Conservation (phyloP, 441 rosid genomes). For the Eugenia klotzschiana region DNA sequence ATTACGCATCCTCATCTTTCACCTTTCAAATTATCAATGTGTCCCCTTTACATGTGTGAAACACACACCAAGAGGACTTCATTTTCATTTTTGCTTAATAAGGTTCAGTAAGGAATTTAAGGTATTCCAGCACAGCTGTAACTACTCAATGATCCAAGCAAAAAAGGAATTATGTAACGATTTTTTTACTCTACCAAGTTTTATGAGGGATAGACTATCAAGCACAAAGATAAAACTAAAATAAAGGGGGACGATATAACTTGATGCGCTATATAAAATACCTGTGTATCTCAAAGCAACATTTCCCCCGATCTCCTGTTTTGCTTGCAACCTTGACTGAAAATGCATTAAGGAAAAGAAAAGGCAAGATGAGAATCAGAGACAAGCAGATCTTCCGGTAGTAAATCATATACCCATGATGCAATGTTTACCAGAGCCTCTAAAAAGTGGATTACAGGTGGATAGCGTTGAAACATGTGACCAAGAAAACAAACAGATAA, state of each 20-base stretch:
- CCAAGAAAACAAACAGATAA: not conserved
- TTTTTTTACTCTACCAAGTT: not conserved
- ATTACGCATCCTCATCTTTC: not conserved
- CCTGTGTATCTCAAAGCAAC: slow-evolving; percentile 50
- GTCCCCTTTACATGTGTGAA: not conserved
- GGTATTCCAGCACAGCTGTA: not conserved
- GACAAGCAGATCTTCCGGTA: not conserved
- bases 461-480: not conserved
- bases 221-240: not conserved
- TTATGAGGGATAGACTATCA: not conserved
- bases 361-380: not conserved
- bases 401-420: not conserved
- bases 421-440: not conserved
- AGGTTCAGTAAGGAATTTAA: not conserved
- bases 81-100: not conserved
- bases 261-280: slow-evolving; percentile 7
- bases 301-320: slow-evolving; percentile 60
- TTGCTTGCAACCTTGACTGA: slow-evolving; percentile 72
- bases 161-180: not conserved
- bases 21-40: not conserved
- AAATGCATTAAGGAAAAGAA: slow-evolving; percentile 3
- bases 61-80: not conserved
- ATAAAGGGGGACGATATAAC: not conserved
- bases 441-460: not conserved
- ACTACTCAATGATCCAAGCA: not conserved